Evolutionary conservation across 768 basidiomycete species (phyloP), one percentile per base, ranked within the genome.

Genomic region (Amanita subjunquillea): DNA sequence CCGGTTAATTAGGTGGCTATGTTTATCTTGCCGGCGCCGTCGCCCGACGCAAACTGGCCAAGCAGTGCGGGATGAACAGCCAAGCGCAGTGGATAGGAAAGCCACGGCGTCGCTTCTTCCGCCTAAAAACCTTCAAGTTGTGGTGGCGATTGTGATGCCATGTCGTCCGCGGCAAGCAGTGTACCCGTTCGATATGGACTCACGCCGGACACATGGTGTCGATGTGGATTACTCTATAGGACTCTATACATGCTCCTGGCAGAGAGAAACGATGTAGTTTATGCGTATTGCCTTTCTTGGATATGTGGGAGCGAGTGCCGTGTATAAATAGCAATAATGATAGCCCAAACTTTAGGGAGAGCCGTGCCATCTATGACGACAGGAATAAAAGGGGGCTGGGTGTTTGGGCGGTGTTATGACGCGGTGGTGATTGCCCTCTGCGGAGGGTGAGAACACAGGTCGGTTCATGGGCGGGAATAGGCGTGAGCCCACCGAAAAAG

Each of bases 401-500:
- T 15, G 29, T 30, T 30, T 29, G 44, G 25, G 29, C 44, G 29
- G 44, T n/a, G n/a, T 29, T 10, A 10, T 12, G 27, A 5, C 2
- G 23, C 10, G 23, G 5, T 23, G 6, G 37, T 22, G 8, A 22
- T 43, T n/a, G 34, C 22, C 15, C 12, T 56, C 22, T 58, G 2
- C 60, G 62, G 29, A 82, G 62, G 44, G 77, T 74, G 60, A 82
- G 54, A 41, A 81, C 71, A 62, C 72, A 76, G 5, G 69, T 67
- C 43, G 62, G 61, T 4, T 71, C 68, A 39, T 60, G 59, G 25
- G 67, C 65, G 27, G 65, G 57, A 30, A 69, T 70, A 15, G 69
- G 58, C 7, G 76, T 70, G 48, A 82, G 62, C n/a, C 80, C 80
- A 6, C 70, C 77, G 52, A 82, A 82, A 46, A 67, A 51, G 12